Evolutionary conservation across 2,329 filamentous ascomycete genomes (phyloP), one percentile per base, ranked within the genome.

Genomic region (Sporothrix pseudoabietina): DNA sequence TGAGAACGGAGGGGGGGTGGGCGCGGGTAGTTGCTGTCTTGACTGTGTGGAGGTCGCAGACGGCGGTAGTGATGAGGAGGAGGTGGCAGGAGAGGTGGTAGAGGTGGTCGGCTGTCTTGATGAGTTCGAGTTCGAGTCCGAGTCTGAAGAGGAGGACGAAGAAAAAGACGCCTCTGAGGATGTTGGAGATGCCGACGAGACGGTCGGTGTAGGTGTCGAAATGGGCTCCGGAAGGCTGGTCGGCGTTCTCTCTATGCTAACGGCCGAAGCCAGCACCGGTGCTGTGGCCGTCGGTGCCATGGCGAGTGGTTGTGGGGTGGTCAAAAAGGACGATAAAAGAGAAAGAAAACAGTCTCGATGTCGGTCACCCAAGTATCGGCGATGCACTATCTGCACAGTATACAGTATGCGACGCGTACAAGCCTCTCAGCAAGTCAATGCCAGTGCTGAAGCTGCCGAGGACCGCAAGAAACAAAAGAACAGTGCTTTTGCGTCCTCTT

Each of bases 371-470:
- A 6, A 47, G 47, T 16, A n/a, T 32, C 32, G 12, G 19, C 57
- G 19, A 61, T 61, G 19, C 57, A 19, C 12, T 39, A n/a, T 12
- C 32, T 32, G 16, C 19, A 16, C 32, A 19, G 19, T 8, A 16
- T 35, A 16, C 32, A 19, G 19, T 8, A 16, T n/a, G 16, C 55
- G 5, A 35, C 55, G 55, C 12, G 12, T 61, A 32, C 32, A 47
- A 66, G 61, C 61, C 12, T 47, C 39, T 4, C 12, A 66, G 39
- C 61, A 30, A 47, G 61, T 30, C 39, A 66, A 66, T 66, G 61
- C 61, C 61, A 5, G 22, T 47, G 12, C 61, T 47, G 5, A 22
- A 14, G n/a, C n/a, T 30, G 61, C 14, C 39, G 61, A 66, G 5
- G 14, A 47, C 6, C 5, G 12, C 22, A 22, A 9, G n/a, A 22